Evolutionary conservation across 441 rosid species (phyloP), one percentile per base, ranked within the genome.

Genomic region (Flueggea neowawraea): DNA sequence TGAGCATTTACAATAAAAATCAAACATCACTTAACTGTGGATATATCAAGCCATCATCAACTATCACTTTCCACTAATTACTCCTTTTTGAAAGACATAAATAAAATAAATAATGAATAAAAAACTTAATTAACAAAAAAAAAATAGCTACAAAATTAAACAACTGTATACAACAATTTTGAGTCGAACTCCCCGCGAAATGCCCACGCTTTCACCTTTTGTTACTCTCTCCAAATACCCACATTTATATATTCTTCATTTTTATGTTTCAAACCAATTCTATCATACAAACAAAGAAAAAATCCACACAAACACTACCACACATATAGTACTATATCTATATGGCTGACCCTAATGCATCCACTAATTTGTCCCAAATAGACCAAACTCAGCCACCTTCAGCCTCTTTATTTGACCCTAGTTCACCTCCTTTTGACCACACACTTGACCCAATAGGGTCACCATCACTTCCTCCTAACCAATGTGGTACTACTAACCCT

Each of bases 151-250:
- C 50, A 10, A 14, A 11, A 47, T 4, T 39, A 61, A 11, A 44
- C 66, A 62, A 68, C 68, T 68, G 39, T 47, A 55, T 12, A 10
- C 65, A 71, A 66, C 69, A 55, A 61, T 61, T 61, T 66, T 43
- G 33, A 52, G 47, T 44, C 14, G 53, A 41, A 48, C 28, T 36
- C 45, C 66, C 80, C 73, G 68, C 87, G 87, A 80, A 59, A 14
- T 71, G 56, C 76, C 87, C 87, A 75, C 84, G 84, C 77, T 61
- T 73, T 77, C 58, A 52, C 58, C 43, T 41, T 63, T n/a, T 61
- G 14, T 13, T 22, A 31, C 41, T 31, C 50, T 28, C 54, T 31
- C 16, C 22, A 28, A 44, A 57, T 52, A 47, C 47, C 5, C 47
- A 12, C 64, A 54, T 31, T 22, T 52, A 65, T 62, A 65, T 51